phyloP scores from a whole-genome alignment of 768 basidiomycete genomes.

The Psilocybe sp. region DNA sequence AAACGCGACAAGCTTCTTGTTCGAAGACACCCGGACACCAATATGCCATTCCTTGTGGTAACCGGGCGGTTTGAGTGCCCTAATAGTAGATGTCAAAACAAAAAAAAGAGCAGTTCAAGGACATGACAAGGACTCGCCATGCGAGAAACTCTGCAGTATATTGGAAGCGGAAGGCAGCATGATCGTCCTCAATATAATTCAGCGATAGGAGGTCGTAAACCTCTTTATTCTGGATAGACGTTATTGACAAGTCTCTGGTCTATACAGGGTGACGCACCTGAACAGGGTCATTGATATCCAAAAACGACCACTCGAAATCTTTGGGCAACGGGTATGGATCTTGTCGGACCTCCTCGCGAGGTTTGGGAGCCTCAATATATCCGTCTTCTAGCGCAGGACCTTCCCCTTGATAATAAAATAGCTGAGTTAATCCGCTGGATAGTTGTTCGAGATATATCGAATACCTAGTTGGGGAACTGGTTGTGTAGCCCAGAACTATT shows the following conservation, averaged over 20 bases:
- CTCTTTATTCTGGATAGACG: conserved; percentile 72
- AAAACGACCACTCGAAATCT: conserved; percentile 86
- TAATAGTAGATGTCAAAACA: conserved; percentile 23
- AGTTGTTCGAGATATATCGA: conserved; percentile 1
- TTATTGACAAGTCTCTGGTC: conserved; percentile 4
- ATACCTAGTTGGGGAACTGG: conserved; percentile 89
- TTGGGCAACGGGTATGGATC: conserved; percentile 86
- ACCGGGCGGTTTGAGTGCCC: conserved; percentile 94
- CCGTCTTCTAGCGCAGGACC: conserved; percentile 72
- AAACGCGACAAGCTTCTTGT: conserved; percentile 93
- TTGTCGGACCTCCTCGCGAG: conserved; percentile 77
- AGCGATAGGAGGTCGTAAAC: conserved; percentile 87
- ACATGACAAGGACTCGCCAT: conserved; percentile 53
- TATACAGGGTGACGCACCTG: conserved; percentile 47
- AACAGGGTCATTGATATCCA: conserved; percentile 74
- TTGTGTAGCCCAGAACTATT: conserved; percentile 96
- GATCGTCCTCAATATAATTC: conserved; percentile 96
- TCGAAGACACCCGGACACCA: conserved; percentile 88
- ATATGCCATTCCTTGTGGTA: conserved; percentile 95
- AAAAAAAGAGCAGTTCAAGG: conserved; percentile 1
- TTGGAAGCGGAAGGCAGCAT: conserved; percentile 94
- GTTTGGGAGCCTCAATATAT: conserved; percentile 81
- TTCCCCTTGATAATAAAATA: conserved; percentile 43
- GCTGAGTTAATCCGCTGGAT: neutral
- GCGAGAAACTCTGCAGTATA: conserved; percentile 92